phyloP scores from a whole-genome alignment of 2,329 filamentous ascomycete genomes.

The Xylaria sp. region DNA sequence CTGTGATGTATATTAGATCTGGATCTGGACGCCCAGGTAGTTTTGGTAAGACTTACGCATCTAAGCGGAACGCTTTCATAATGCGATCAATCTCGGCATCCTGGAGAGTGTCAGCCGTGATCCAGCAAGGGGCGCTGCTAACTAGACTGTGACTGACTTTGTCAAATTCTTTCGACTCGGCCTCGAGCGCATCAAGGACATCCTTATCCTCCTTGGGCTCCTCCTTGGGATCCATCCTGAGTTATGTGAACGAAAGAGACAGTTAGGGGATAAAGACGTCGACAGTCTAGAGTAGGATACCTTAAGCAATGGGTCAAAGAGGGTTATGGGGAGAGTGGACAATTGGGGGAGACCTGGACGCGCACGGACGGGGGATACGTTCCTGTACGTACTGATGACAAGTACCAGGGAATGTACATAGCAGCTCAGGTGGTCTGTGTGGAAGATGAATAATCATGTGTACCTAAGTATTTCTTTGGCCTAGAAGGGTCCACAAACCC shows the following conservation, averaged over 20 bases:
- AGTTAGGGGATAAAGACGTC: background rate
- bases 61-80: conserved; percentile 79
- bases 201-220: conserved; percentile 63
- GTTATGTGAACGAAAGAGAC: background rate
- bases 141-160: conserved; percentile 60
- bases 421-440: too few species aligned
- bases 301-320: conserved; percentile 6
- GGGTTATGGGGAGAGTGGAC: background rate
- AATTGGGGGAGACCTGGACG: too few species aligned
- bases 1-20: conserved; percentile 42
- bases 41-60: conserved; percentile 49
- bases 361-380: background rate
- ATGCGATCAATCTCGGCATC: conserved; percentile 97
- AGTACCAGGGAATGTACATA: background rate
- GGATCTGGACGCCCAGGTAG: background rate
- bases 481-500: conserved; percentile 1
- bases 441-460: too few species aligned
- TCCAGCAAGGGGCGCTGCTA: background rate
- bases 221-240: conserved; percentile 49
- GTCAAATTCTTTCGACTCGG: conserved; percentile 86
- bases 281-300: conserved; percentile 6
- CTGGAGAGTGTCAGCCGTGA: conserved; percentile 48
- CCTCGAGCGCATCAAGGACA: conserved; percentile 78
- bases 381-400: background rate
- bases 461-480: background rate